phyloP scores from a whole-genome alignment of 129 eudicot species.

The Heracleum sosnowskyi region DNA sequence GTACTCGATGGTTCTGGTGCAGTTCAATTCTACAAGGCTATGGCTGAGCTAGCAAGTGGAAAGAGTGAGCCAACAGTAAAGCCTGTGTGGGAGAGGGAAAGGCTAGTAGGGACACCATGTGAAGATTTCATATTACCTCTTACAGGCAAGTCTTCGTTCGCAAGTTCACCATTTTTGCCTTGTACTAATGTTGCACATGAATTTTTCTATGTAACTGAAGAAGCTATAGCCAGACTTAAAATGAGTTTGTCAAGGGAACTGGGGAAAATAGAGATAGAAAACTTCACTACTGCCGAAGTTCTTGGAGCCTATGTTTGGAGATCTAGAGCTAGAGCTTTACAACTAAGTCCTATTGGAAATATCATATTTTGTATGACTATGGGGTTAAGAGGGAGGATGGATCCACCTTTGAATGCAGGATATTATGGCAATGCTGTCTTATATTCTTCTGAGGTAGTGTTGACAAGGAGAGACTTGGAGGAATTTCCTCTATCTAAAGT shows the following conservation, averaged over 20 bases:
- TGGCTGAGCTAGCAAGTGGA: slow-evolving; percentile 21
- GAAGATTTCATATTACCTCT: background rate
- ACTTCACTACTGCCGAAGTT: slow-evolving; percentile 11
- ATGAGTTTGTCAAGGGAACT: background rate
- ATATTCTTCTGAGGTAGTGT: background rate
- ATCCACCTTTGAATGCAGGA: slow-evolving; percentile 18
- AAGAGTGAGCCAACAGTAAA: background rate
- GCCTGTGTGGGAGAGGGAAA: slow-evolving; percentile 25
- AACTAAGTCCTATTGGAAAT: slow-evolving; percentile 16
- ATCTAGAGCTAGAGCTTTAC: slow-evolving; percentile 12
- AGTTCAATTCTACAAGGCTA: slow-evolving; percentile 12
- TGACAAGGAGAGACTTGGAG: slow-evolving; percentile 9
- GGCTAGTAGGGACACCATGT: slow-evolving; percentile 6
- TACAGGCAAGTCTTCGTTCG: background rate
- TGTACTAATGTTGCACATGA: slow-evolving; percentile 7
- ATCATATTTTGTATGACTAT: slow-evolving; percentile 3
- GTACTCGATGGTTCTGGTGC: slow-evolving; percentile 9
- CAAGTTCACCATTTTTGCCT: slow-evolving; percentile 19
- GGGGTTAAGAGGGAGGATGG: slow-evolving; percentile 2
- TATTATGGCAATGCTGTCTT: slow-evolving; percentile 17
- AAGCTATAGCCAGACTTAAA: background rate
- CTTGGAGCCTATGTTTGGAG: slow-evolving; percentile 17
- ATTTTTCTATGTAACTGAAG: slow-evolving; percentile 6
- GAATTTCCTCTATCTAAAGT: slow-evolving; percentile 10
- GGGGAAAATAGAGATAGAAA: background rate